Percentiles rank a stretch among this genome's conserved stretches.
phyloP scores from a whole-genome alignment of 2,329 filamentous ascomycete species.

The Fusarium hainanense region DNA sequence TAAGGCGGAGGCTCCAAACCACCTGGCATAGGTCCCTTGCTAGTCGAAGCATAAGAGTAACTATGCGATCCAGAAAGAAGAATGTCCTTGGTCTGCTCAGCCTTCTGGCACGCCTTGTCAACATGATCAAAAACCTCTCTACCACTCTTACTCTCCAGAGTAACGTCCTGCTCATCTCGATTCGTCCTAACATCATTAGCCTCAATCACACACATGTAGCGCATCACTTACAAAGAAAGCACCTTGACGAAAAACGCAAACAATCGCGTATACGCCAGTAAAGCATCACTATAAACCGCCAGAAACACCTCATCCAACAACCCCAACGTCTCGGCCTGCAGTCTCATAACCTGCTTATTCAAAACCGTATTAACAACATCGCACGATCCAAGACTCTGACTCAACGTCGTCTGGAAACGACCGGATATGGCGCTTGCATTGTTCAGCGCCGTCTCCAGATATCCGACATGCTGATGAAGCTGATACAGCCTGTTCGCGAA shows the following conservation, averaged over 20 bases:
- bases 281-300: slow-evolving; percentile 38
- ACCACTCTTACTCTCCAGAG: slow-evolving; percentile 31
- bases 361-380: slow-evolving; percentile 46
- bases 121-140: slow-evolving; percentile 38
- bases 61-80: slow-evolving; percentile 12
- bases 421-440: slow-evolving; percentile 44
- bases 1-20: slow-evolving; percentile 44
- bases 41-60: slow-evolving; percentile 25
- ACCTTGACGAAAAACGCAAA: slow-evolving; percentile 42
- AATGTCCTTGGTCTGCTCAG: slow-evolving; percentile 34
- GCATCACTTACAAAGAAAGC: slow-evolving; percentile 41
- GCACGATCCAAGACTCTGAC: slow-evolving; percentile 45
- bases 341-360: slow-evolving; percentile 51
- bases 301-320: slow-evolving; percentile 45
- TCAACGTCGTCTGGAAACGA: slow-evolving; percentile 46
- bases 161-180: slow-evolving; percentile 43
- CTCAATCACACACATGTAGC: background rate
- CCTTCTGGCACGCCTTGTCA: slow-evolving; percentile 29
- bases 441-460: slow-evolving; percentile 45
- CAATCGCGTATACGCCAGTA: slow-evolving; percentile 43
- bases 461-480: slow-evolving; percentile 41
- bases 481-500: slow-evolving; percentile 43
- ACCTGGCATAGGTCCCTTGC: slow-evolving; percentile 21
- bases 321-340: slow-evolving; percentile 43
- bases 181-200: slow-evolving; percentile 11